Evolutionary conservation across 2,329 filamentous ascomycete genomes (phyloP), one percentile per base, ranked within the genome.

Genomic region (Diaporthe helianthi): DNA sequence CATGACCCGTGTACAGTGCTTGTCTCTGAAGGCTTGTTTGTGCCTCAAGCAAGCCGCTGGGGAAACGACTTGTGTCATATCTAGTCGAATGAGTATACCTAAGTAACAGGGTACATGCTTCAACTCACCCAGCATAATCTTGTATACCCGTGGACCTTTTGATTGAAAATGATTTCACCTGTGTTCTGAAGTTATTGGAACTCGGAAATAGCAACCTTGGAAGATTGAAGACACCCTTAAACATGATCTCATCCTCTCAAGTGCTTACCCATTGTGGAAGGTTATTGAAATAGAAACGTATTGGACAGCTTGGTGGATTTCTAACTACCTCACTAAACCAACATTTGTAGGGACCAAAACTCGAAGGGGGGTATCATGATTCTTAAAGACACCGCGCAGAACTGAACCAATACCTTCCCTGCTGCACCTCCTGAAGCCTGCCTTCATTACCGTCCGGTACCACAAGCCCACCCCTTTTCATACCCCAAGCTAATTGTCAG

Each of bases 321-420:
- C 44, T 63, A 63, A 33, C 24, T 46, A 60, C 19, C 44, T 36
- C 22, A 47, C 13, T 49, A 63, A 33, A 8, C 29, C 41, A 22
- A 24, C 19, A 22, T 24, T 10, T 49, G 13, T 36, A 12, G 41
- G 29, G 29, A 19, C 41, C 41, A n/a, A 47, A 47, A 61, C 26
- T 24, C 4, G 26, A 61, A 61, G 17, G 29, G n/a, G 58, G 58
- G 58, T 63, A 63, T 63, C 58, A 13, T 49, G 26, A n/a, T 22
- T 63, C 8, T 29, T 29, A 63, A 63, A 13, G 13, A 49, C 41
- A 63, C 58, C 29, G 29, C 13, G 58, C 58, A 49, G 29, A 36
- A 63, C 9, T 15, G 44, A 49, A 63, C 9, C 41, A 49, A n/a
- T 13, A 15, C 6, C 9, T 49, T 49, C 2, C 13, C 29, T 22